These are phyloP conservation scores for Zymoseptoria crescenta DNA, from an alignment of 2,329 filamentous ascomycete genomes.

Conservation along the genomic window DNA sequence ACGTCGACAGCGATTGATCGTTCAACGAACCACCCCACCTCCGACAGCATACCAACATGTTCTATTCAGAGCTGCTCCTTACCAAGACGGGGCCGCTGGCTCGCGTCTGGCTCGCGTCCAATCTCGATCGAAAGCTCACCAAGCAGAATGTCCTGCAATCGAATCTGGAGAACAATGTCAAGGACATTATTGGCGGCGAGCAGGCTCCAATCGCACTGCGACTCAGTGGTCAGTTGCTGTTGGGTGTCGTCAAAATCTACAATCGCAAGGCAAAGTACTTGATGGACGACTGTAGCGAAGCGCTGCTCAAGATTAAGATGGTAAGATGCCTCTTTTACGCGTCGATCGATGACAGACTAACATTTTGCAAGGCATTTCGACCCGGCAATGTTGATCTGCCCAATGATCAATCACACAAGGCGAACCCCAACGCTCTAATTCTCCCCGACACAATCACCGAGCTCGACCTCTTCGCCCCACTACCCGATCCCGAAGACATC, in stretches of 20 bases:
- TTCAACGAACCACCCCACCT: not conserved
- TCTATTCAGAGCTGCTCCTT: slow-evolving; percentile 92
- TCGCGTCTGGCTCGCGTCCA: slow-evolving; percentile 96
- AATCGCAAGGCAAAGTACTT: slow-evolving; percentile 94
- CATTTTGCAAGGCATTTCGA: slow-evolving; percentile 66
- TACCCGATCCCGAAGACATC: slow-evolving; percentile 80
- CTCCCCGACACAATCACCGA: slow-evolving; percentile 90
- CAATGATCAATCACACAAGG: slow-evolving; percentile 64
- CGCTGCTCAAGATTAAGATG: slow-evolving; percentile 97
- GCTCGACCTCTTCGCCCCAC: slow-evolving; percentile 68
- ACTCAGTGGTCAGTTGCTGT: slow-evolving; percentile 83
- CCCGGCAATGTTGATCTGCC: slow-evolving; percentile 94
- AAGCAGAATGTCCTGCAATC: slow-evolving; percentile 94
- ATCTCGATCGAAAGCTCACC: slow-evolving; percentile 94
- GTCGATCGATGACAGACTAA: not conserved
- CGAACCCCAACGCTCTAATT: slow-evolving; percentile 77
- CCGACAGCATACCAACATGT: slow-evolving; percentile 53
- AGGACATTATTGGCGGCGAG: slow-evolving; percentile 85
- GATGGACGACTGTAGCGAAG: slow-evolving; percentile 94
- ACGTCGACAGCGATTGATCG: slow-evolving; percentile 8
- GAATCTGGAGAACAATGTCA: slow-evolving; percentile 89
- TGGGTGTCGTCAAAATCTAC: slow-evolving; percentile 96
- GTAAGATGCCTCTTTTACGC: slow-evolving; percentile 43
- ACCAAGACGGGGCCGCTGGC: slow-evolving; percentile 96
- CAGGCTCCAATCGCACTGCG: slow-evolving; percentile 93